Conservation (phyloP, 805 yeast species). For the Candida maltosa region DNA sequence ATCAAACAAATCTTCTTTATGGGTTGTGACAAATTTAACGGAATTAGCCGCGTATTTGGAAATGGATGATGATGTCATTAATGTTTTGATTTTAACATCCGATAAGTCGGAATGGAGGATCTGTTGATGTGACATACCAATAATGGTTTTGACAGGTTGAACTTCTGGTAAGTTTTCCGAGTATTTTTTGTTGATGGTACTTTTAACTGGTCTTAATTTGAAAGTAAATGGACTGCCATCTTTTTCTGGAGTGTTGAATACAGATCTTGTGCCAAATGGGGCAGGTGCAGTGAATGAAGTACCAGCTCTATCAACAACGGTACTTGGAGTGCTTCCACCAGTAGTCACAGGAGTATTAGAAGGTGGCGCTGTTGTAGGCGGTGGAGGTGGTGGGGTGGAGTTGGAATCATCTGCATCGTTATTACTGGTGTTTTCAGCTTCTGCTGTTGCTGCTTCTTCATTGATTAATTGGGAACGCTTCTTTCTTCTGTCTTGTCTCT, state of each 20-base stretch:
- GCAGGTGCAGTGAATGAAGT: background rate
- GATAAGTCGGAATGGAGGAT: constrained; percentile 25
- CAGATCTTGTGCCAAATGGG: too few species aligned
- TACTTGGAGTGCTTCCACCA: too few species aligned
- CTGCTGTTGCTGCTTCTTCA: background rate
- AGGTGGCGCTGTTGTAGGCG: too few species aligned
- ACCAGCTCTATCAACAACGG: background rate
- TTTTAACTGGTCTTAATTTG: constrained; percentile 22
- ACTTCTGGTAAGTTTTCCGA: constrained; percentile 29
- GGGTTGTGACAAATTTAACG: constrained; percentile 21
- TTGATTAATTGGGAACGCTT: constrained; percentile 5
- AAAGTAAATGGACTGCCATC: constrained; percentile 19
- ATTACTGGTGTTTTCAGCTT: too few species aligned
- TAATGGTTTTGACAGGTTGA: constrained; percentile 31
- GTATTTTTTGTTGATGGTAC: constrained; percentile 16
- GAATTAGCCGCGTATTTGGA: constrained; percentile 27
- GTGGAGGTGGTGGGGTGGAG: background rate
- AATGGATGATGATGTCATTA: constrained; percentile 26
- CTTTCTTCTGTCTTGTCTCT: constrained; percentile 15
- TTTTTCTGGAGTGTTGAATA: too few species aligned
- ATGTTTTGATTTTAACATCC: constrained; percentile 38
- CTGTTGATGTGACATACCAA: constrained; percentile 34
- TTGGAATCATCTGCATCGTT: background rate
- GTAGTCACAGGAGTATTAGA: too few species aligned
- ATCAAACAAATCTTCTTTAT: constrained; percentile 22